These are phyloP conservation scores for Verbena officinalis DNA, from an alignment of 257 asterid genomes.

Conservation along the genomic window DNA sequence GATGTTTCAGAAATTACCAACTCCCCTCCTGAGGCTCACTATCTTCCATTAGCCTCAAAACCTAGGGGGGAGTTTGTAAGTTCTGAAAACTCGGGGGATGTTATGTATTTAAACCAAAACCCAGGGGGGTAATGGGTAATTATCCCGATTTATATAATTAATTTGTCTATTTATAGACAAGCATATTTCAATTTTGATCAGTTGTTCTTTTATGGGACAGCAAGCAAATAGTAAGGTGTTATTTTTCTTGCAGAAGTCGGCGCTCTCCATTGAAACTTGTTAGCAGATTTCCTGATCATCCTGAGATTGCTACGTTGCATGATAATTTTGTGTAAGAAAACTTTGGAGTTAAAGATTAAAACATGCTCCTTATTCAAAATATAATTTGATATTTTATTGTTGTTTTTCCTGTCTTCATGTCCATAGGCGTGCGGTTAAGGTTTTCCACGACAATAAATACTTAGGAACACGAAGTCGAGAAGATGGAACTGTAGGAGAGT, in stretches of 20 bases:
- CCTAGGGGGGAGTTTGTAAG: too few relatives aligned
- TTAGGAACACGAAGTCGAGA: slow-evolving; percentile 60
- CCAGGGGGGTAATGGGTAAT: too few relatives aligned
- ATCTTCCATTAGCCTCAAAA: too few relatives aligned
- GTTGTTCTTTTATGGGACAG: neutral
- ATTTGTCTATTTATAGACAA: too few relatives aligned
- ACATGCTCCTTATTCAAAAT: too few relatives aligned
- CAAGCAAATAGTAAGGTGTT: neutral
- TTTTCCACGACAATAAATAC: slow-evolving; percentile 48
- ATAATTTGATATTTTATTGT: neutral
- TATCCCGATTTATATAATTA: too few relatives aligned
- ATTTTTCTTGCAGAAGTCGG: slow-evolving; percentile 44
- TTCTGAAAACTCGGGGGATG: too few relatives aligned
- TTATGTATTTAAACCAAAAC: too few relatives aligned
- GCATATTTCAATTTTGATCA: neutral
- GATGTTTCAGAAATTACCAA: too few relatives aligned
- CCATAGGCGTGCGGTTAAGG: slow-evolving; percentile 49
- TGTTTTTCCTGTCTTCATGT: slow-evolving; percentile 13
- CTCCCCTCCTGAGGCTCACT: too few relatives aligned
- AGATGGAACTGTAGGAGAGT: slow-evolving; percentile 76
- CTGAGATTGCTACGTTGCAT: slow-evolving; percentile 66
- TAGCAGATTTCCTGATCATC: slow-evolving; percentile 53
- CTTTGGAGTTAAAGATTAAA: neutral
- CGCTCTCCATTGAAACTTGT: slow-evolving; percentile 60
- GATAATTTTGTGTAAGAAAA: slow-evolving; percentile 67